Evolutionary conservation across 202 grass and related monocot species (phyloP).

Genomic region (Zizania palustris): DNA sequence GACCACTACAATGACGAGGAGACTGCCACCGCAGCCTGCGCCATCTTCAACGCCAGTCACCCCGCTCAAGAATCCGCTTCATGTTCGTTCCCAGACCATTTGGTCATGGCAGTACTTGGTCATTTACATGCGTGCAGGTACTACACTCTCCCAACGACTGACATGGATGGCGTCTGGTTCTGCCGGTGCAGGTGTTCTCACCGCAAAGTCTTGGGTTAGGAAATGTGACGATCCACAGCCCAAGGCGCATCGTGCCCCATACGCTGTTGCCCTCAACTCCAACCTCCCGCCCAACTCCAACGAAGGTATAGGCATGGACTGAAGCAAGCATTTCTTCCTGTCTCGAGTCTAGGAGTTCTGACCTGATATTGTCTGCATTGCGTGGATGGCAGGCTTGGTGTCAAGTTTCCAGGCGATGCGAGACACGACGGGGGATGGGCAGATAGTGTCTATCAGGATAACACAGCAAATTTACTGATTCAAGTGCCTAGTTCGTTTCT

Average conservation of each 20-base stretch:
- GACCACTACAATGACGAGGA: slow-evolving; percentile 51
- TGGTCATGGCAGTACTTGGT: slow-evolving; percentile 2
- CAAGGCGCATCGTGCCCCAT: slow-evolving; percentile 41
- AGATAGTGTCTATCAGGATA: slow-evolving; percentile 80
- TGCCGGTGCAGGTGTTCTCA: slow-evolving; percentile 50
- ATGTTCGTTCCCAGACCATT: slow-evolving; percentile 43
- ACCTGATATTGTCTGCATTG: neutral
- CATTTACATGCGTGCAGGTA: neutral
- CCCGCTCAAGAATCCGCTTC: slow-evolving; percentile 31
- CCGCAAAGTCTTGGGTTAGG: slow-evolving; percentile 57
- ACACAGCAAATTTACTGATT: slow-evolving; percentile 79
- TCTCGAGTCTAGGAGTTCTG: slow-evolving; percentile 8
- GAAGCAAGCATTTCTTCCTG: slow-evolving; percentile 6
- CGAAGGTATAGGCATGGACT: slow-evolving; percentile 41
- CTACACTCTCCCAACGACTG: neutral
- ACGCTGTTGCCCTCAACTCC: slow-evolving; percentile 72
- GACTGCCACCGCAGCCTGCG: slow-evolving; percentile 47
- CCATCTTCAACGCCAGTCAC: slow-evolving; percentile 62
- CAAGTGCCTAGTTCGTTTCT: slow-evolving; percentile 39
- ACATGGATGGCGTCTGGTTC: neutral
- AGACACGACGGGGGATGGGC: slow-evolving; percentile 45
- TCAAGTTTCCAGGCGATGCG: slow-evolving; percentile 73
- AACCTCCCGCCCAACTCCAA: slow-evolving; percentile 71
- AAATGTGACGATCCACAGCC: slow-evolving; percentile 48
- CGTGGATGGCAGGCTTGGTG: slow-evolving; percentile 51